Base-by-base conservation (phyloP, 116 monocot genomes). In the Cymodocea nodosa region DNA sequence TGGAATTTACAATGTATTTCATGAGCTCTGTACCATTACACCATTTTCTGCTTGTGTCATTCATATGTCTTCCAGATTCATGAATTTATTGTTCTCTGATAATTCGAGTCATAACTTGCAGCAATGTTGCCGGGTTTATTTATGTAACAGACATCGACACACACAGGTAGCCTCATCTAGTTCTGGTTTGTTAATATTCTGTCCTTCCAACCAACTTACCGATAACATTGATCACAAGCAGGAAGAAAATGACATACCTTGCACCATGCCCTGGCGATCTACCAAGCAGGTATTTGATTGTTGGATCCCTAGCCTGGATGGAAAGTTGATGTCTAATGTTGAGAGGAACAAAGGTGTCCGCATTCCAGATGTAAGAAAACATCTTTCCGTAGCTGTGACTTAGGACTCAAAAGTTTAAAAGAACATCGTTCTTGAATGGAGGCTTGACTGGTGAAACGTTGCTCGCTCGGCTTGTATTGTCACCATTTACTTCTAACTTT, bases 111-210 rank as follows among this genome's bases (percentile, higher is more conserved):
- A 69, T 85, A 61, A 70, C 20, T 62, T 65, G 77, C 86, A 98
- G 98, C 77, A 98, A 98, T 65, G 81, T 98, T 39, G 98, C 98
- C 0, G 98, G 98, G 44, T 92, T 89, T 70, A 84, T 98, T 55
- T 92, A 81, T 40, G 73, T 92, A 48, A 98, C 92, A 0, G 92
- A 98, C 60, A 84, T 98, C 48, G 98, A 98, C 74, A 82, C 80
- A 14, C 85, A 86, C n/a, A 91, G 97, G 91, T 89, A 85, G 54
- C 2, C 15, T 17, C 11, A 37, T 59, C 50, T 55, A 14, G 8
- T 59, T 24, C 25, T 23, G 18, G 2, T 39, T 64, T 25, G 19
- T 51, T 35, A 2, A 30, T 3, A 8, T 6, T 30, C 24, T 64
- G 50, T 14, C 24, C 40, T 1, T 17, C 14, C 50, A 9, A 49